Conservation (phyloP, 2,329 filamentous ascomycete species). For the Calonectria pseudoreteaudii region DNA sequence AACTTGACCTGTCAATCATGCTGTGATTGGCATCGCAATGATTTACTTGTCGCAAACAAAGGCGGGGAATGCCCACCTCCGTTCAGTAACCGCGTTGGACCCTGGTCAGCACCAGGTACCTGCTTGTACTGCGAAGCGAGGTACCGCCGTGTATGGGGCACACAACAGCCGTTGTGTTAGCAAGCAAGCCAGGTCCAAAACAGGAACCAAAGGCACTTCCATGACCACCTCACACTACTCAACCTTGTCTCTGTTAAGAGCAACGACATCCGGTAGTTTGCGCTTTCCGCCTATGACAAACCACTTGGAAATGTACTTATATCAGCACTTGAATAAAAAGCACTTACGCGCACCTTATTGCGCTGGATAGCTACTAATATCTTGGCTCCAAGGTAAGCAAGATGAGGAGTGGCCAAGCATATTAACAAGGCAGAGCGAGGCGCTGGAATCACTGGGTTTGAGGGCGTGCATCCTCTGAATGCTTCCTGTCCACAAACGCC, state of each 20-base stretch:
- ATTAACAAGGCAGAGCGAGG: neutral
- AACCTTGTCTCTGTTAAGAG: neutral
- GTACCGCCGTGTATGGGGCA: neutral
- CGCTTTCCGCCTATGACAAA: neutral
- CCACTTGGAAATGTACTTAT: neutral
- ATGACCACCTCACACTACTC: neutral
- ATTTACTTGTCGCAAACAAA: neutral
- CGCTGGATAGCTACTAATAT: neutral
- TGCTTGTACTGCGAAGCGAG: constrained; percentile 2
- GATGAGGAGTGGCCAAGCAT: neutral
- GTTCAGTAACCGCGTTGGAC: neutral
- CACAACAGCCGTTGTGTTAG: constrained; percentile 9
- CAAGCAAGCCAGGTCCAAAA: neutral
- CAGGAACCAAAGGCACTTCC: constrained; percentile 8
- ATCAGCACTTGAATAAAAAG: neutral
- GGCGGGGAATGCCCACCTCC: constrained; percentile 15
- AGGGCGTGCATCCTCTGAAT: neutral
- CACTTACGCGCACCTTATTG: neutral
- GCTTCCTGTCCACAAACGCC: neutral
- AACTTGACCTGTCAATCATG: neutral
- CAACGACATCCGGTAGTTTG: neutral
- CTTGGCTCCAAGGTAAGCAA: neutral
- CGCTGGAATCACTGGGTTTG: neutral
- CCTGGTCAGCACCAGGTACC: neutral
- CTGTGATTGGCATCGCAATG: neutral